phyloP scores from a whole-genome alignment of 2,329 filamentous ascomycete genomes.

The Zymoseptoria tritici region DNA sequence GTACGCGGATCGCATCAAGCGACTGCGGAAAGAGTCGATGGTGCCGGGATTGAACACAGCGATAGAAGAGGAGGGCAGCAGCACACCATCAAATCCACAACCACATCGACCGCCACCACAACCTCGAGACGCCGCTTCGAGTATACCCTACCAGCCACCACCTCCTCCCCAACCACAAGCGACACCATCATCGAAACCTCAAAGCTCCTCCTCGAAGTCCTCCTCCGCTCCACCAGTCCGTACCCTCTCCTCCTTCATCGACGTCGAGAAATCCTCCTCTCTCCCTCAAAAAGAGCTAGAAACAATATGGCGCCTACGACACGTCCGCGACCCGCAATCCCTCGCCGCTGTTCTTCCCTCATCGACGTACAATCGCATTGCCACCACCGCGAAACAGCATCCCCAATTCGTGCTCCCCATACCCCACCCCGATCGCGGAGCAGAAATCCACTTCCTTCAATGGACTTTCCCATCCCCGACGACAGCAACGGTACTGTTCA shows the following conservation, averaged over 20 bases:
- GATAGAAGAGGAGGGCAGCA: background rate
- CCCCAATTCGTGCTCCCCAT: constrained; percentile 90
- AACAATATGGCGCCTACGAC: constrained; percentile 81
- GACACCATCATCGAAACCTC: background rate
- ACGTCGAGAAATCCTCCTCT: constrained; percentile 66
- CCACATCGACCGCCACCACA: background rate
- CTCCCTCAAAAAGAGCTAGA: constrained; percentile 78
- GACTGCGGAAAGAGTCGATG: constrained; percentile 60
- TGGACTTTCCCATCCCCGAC: constrained; percentile 77
- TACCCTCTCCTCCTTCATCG: constrained; percentile 61
- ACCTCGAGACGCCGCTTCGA: constrained; percentile 30
- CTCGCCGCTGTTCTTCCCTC: constrained; percentile 79
- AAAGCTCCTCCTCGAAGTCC: constrained; percentile 29
- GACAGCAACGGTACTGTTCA: constrained; percentile 67
- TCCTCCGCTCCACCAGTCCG: constrained; percentile 47
- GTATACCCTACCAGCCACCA: constrained; percentile 30
- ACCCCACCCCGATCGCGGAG: constrained; percentile 58
- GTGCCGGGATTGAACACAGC: constrained; percentile 40
- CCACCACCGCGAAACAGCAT: constrained; percentile 60
- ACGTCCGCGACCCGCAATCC: constrained; percentile 63
- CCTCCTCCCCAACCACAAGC: background rate
- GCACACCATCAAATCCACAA: background rate
- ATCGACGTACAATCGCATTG: constrained; percentile 65
- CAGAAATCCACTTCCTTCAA: constrained; percentile 93
- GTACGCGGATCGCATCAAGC: constrained; percentile 75